Conservation (phyloP, 371 early-diverging fungal species). For the Nematocida ausubeli region DNA sequence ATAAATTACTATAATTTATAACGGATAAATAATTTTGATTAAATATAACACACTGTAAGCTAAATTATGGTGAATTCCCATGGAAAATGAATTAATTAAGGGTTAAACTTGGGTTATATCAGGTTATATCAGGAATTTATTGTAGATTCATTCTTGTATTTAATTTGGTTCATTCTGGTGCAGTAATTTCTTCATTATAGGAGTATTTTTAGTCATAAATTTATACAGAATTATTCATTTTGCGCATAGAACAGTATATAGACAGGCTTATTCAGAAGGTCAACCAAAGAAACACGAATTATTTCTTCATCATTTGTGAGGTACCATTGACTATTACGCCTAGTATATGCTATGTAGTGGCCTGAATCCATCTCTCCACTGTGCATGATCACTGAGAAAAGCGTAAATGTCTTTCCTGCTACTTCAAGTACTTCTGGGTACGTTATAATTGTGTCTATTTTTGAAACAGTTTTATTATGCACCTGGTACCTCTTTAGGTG, state of each 20-base stretch:
- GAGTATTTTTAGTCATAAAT: too few species aligned
- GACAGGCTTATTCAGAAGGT: slow-evolving; percentile 37
- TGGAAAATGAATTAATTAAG: too few species aligned
- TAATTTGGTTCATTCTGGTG: too few species aligned
- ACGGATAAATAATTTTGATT: too few species aligned
- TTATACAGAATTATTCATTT: not conserved
- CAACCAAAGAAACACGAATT: slow-evolving; percentile 19
- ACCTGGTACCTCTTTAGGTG: slow-evolving; percentile 59
- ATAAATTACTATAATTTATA: too few species aligned
- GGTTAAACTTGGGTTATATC: too few species aligned
- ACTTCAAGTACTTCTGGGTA: slow-evolving; percentile 25
- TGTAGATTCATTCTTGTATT: too few species aligned
- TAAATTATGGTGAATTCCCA: too few species aligned
- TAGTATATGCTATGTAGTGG: slow-evolving; percentile 56
- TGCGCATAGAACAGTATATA: slow-evolving; percentile 42
- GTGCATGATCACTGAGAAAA: slow-evolving; percentile 51
- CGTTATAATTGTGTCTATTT: slow-evolving; percentile 46
- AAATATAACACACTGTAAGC: too few species aligned
- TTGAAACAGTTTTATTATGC: slow-evolving; percentile 8
- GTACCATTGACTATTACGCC: slow-evolving; percentile 51
- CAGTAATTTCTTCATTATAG: too few species aligned
- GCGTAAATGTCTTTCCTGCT: not conserved
- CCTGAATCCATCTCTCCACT: slow-evolving; percentile 55
- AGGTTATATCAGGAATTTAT: too few species aligned
- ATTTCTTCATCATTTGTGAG: slow-evolving; percentile 56